Conservation (phyloP, 2,329 filamentous ascomycete genomes). For the Celoporthe dispersa region DNA sequence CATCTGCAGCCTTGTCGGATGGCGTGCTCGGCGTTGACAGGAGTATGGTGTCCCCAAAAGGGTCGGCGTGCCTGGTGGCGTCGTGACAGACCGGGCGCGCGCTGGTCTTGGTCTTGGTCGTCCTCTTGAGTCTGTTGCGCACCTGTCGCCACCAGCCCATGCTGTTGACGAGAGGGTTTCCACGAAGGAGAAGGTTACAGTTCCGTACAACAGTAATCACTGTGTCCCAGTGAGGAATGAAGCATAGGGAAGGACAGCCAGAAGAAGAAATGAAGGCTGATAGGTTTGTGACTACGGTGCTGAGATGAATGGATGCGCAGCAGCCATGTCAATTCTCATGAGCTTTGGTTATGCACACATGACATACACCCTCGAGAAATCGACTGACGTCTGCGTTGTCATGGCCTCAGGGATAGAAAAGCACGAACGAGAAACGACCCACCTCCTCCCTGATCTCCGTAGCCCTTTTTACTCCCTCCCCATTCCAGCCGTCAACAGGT, state of each 20-base stretch:
- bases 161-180: background rate
- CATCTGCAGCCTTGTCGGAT: slow-evolving; percentile 12
- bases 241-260: background rate
- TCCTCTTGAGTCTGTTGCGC: slow-evolving; percentile 25
- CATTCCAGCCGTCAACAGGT: too few relatives aligned
- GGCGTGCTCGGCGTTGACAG: slow-evolving; percentile 19
- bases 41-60: slow-evolving; percentile 6
- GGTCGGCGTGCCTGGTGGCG: background rate
- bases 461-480: too few relatives aligned
- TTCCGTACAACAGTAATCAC: too few relatives aligned
- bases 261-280: background rate
- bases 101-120: background rate
- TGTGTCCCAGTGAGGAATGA: too few relatives aligned
- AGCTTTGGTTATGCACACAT: background rate
- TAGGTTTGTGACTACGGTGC: background rate
- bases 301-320: background rate
- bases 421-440: too few relatives aligned
- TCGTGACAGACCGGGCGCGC: slow-evolving; percentile 13
- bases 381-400: too few relatives aligned
- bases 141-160: slow-evolving; percentile 25
- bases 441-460: too few relatives aligned
- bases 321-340: background rate
- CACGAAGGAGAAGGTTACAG: too few relatives aligned
- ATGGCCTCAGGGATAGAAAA: background rate
- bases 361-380: too few relatives aligned